A percentile compares a stretch with the other conserved stretches of the same genome.
Evolutionary conservation across 306 rosid genomes (phyloP).

Genomic region (Lotus japonicus): DNA sequence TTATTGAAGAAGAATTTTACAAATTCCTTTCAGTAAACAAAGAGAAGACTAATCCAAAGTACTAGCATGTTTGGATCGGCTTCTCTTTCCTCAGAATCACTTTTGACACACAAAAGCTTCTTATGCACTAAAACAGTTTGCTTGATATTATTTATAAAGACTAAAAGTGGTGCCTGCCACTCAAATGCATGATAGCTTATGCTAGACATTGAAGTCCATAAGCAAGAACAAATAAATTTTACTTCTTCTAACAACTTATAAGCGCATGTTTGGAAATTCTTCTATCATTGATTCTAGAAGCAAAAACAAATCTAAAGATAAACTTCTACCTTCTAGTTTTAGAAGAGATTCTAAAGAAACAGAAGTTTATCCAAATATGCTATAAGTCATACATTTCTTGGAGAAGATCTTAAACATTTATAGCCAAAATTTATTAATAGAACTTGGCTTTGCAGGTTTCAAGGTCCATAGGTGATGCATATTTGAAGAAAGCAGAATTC

Average conservation of each 20-base stretch:
- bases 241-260: background rate
- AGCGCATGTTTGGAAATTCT: no score
- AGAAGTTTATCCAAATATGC: no score
- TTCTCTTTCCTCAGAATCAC: no score
- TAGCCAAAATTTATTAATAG: no score
- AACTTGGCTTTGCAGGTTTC: slow-evolving; percentile 53
- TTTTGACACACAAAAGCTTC: no score
- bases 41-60: background rate
- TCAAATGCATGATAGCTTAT: background rate
- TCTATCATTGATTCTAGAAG: no score
- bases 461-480: slow-evolving; percentile 84
- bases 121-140: background rate
- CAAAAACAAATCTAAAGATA: no score
- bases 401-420: background rate
- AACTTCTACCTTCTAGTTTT: no score
- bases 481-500: slow-evolving; percentile 73
- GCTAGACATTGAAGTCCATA: background rate
- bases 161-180: no score
- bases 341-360: no score
- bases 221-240: background rate
- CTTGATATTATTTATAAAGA: background rate
- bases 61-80: no score
- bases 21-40: background rate
- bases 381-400: background rate
- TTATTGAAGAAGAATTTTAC: background rate